Evolutionary conservation across 1,139 yeast genomes (phyloP), one percentile per base, ranked within the genome.

Genomic region (Ogataea hybrid): DNA sequence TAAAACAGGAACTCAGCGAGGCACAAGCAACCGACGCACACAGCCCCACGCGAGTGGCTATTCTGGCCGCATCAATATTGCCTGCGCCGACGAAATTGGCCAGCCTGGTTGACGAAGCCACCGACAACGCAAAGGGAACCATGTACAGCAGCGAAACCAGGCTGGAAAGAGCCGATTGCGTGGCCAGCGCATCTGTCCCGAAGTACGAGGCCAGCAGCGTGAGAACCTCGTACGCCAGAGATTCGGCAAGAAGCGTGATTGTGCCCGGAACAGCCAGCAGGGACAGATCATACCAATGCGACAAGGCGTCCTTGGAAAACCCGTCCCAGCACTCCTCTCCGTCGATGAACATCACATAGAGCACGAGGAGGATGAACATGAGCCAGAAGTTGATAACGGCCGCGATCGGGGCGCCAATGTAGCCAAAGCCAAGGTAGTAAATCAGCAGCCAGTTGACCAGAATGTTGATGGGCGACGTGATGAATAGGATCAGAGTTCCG

Each of bases 81-180:
- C 75, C 80, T 0, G 92, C 94, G 4, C 97, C 97, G 43, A 89
- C 77, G 54, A 84, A 87, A 59, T 84, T 87, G 32, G 96, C 96
- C 37, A 88, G 82, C 63, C 97, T 72, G 0, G 96, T 88, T 0
- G 95, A 82, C 0, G 90, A 73, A 0, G 95, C 95, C 37, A 88
- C 88, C 31, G 95, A 83, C 5, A 87, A 78, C 0, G 96, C 92
- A 69, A 89, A 89, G 11, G 96, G 96, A 11, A 86, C 73, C 84
- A 87, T 88, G 56, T 85, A 89, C 1, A 88, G 69, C 41, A 89
- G 67, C 2, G 94, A 83, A 1, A 92, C 90, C 39, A 87, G 71
- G 4, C 95, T 83, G 5, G 94, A 81, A 0, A 86, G 81, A 0
- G 95, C 90, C 35, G 95, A 83, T 62, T 89, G 96, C 0, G 96